These are phyloP conservation scores for Coemansia sp. DNA, from an alignment of 192 early-diverging fungal species.

Conservation along the genomic window DNA sequence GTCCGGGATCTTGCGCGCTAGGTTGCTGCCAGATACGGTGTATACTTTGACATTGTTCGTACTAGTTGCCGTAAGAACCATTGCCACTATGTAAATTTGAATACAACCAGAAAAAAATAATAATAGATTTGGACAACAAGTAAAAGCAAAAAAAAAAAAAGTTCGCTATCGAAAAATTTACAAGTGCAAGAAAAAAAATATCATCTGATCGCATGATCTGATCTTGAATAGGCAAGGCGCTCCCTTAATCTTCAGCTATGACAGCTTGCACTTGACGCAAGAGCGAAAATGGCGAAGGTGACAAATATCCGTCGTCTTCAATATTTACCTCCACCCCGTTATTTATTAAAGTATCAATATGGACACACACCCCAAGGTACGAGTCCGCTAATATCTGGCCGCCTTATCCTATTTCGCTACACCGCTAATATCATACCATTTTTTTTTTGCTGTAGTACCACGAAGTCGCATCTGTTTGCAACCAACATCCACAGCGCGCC, in stretches of 20 bases:
- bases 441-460: slow-evolving; percentile 28
- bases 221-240: neutral
- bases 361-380: slow-evolving; percentile 34
- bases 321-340: neutral
- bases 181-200: slow-evolving; percentile 4
- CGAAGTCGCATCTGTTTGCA: slow-evolving; percentile 32
- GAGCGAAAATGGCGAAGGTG: neutral
- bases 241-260: slow-evolving; percentile 1
- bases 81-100: slow-evolving; percentile 24
- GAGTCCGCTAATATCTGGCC: neutral
- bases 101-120: slow-evolving; percentile 5
- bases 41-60: slow-evolving; percentile 96
- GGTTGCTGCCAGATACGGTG: slow-evolving; percentile 73
- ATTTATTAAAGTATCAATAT: slow-evolving; percentile 1
- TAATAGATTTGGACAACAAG: neutral
- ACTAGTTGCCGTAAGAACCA: slow-evolving; percentile 81
- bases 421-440: neutral
- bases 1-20: slow-evolving; percentile 83
- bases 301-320: neutral
- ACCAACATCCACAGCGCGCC: slow-evolving; percentile 15
- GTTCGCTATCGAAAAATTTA: neutral
- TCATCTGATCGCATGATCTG: slow-evolving; percentile 26
- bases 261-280: neutral
- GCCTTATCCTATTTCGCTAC: neutral
- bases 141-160: neutral